Base-by-base conservation (phyloP, 164 flowering plant species). In the Vitis rotundifolia region DNA sequence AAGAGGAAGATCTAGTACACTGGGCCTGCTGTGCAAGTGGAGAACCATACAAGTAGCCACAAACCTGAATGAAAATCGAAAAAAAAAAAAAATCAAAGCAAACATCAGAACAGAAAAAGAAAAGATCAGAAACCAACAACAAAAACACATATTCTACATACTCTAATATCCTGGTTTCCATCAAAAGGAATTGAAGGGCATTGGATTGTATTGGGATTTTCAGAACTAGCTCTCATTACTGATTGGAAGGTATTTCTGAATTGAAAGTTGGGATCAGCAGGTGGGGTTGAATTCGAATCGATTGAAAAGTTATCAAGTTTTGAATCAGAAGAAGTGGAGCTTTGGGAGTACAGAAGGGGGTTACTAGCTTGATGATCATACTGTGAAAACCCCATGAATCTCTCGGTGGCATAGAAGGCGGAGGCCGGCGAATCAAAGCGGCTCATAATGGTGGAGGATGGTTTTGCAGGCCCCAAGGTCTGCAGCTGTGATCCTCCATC, bases 321-420 rank as follows among this genome's bases (percentile, higher is more conserved):
- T 18, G 70, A 64, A 53, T 78, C 78, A 68, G 16, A 47, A 69
- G 70, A 69, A 71, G 63, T 73, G n/a, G 68, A 69, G 15, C 62
- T 49, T 14, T 79, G 81, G 11, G 85, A 63, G 72, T 67, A 66
- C 26, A 49, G 22, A 64, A 80, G 61, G 51, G 71, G 54, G 49
- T 64, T 56, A 19, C 74, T 76, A 31, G 63, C 55, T 62, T 76
- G 82, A 50, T 61, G 59, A 13, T 76, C 80, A 63, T 73, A 67
- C 65, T 76, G 87, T 4, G 84, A 75, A 65, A 83, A 72, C 1
- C 88, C 80, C 86, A 79, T 71, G 76, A 56, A 79, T 0, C 73
- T 54, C 59, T 88, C 91, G 2, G 87, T 77, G 60, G 87, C 83
- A 68, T 80, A 84, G 55, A 86, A 82, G 49, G 81, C 82, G 55